Base-by-base conservation (phyloP, 73 alveolate genomes). In the Halteria grandinella region DNA sequence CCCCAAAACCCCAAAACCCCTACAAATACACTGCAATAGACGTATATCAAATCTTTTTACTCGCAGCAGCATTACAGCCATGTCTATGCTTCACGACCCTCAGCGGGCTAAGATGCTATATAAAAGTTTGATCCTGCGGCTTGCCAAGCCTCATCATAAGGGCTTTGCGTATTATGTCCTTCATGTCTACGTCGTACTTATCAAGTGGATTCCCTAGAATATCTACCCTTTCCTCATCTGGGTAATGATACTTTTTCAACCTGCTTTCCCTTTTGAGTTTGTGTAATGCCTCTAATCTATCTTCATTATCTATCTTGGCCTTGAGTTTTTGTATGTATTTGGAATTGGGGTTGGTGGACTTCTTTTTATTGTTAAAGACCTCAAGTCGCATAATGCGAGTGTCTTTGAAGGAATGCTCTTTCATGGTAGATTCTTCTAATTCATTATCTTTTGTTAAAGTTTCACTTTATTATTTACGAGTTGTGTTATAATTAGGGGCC, bases 81-180 rank as follows among this genome's bases (percentile, higher is more conserved):
- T n/a, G n/a, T n/a, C n/a, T n/a, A n/a, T n/a, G n/a, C n/a, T n/a
- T n/a, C n/a, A n/a, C n/a, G n/a, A n/a, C n/a, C n/a, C n/a, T n/a
- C n/a, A n/a, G n/a, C n/a, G 80, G 80, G 31, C 80, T 66, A 45
- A 66, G 47, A 45, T 66, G 80, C 66, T 66, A 29, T 27, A 66
- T 32, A 28, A 45, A 45, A 44, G 47, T 57, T 45, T 18, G 11
- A 25, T 66, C 80, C 36, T 41, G 43, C 18, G 80, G 62, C 21
- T 66, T 66, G 32, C 80, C 80, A 54, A 52, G 47, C 21, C 80
- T 43, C 39, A 63, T 66, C 43, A 66, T 66, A 45, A 45, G 69
- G 18, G 80, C 80, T 25, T 66, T 66, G 23, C 32, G 28, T 45
- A 66, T 66, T 28, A 66, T 66, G 17, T 66, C 80, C 25, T 66